phyloP scores from a whole-genome alignment of 2,329 filamentous ascomycete species.

The Pseudogymnoascus sp. region DNA sequence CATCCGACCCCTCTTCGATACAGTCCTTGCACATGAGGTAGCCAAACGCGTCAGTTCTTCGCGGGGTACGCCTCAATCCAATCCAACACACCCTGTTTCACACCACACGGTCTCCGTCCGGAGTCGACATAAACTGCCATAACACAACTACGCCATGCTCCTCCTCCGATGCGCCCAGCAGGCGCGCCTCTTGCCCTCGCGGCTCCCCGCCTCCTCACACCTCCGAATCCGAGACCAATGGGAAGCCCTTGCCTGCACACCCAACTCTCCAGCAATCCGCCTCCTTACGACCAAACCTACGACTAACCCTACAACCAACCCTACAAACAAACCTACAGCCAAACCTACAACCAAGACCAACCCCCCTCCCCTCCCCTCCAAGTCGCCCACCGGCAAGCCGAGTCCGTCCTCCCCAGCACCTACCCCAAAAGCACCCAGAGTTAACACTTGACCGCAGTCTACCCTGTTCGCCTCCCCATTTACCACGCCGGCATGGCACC shows the following conservation, averaged over 20 bases:
- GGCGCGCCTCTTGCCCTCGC: neutral
- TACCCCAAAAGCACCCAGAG: neutral
- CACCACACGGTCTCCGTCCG: neutral
- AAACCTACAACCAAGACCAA: neutral
- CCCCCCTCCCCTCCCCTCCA: neutral
- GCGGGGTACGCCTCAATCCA: constrained; percentile 3
- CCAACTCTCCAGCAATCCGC: neutral
- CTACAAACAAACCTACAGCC: neutral
- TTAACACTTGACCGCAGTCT: constrained; percentile 29
- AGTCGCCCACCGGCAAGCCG: neutral
- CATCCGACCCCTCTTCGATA: neutral
- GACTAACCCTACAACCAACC: neutral
- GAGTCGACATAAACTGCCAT: too few relatives aligned
- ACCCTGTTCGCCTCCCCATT: constrained; percentile 54
- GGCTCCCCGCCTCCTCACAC: neutral
- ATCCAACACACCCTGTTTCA: neutral
- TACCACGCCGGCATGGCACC: constrained; percentile 65
- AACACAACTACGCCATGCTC: neutral
- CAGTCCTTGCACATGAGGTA: neutral
- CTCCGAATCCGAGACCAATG: neutral
- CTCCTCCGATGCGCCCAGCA: neutral
- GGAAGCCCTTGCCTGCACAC: neutral
- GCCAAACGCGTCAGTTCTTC: neutral
- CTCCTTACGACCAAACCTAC: neutral
- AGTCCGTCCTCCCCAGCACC: neutral